A percentile compares a stretch with the other conserved stretches of the same genome.
Conservation (phyloP, 345 rosid species). For the Eucalyptus marginata region DNA sequence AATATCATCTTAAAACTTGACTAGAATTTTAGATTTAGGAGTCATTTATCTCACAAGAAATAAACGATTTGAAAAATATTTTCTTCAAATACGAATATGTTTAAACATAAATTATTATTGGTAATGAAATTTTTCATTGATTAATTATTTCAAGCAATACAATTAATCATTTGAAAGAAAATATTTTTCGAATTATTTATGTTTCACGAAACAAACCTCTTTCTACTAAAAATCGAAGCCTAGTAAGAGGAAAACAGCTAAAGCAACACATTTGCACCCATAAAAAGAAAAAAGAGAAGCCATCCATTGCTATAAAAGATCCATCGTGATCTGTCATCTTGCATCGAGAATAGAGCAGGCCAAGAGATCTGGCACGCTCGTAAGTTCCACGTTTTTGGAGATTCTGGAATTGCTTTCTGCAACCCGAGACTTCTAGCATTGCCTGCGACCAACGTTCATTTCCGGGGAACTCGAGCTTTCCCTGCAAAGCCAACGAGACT, state of each 20-base stretch:
- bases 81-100: neutral
- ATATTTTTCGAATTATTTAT: no score
- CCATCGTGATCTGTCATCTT: neutral
- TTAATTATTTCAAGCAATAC: neutral
- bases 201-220: neutral
- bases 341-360: neutral
- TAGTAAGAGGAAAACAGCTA: neutral
- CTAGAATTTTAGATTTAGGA: neutral
- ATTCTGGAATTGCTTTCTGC: neutral
- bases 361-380: neutral
- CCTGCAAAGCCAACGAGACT: slow-evolving; percentile 53
- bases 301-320: neutral
- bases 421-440: neutral
- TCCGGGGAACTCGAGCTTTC: slow-evolving; percentile 2
- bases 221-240: neutral
- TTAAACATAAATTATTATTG: no score
- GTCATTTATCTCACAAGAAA: accelerated
- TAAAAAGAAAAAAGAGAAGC: neutral
- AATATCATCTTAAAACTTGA: neutral
- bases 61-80: no score
- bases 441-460: neutral
- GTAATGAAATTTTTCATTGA: neutral
- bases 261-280: neutral
- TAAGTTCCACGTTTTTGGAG: neutral
- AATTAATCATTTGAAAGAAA: no score